Evolutionary conservation across 2,329 filamentous ascomycete species (phyloP), one percentile per base, ranked within the genome.

Genomic region (Aspergillus hiratsukae): DNA sequence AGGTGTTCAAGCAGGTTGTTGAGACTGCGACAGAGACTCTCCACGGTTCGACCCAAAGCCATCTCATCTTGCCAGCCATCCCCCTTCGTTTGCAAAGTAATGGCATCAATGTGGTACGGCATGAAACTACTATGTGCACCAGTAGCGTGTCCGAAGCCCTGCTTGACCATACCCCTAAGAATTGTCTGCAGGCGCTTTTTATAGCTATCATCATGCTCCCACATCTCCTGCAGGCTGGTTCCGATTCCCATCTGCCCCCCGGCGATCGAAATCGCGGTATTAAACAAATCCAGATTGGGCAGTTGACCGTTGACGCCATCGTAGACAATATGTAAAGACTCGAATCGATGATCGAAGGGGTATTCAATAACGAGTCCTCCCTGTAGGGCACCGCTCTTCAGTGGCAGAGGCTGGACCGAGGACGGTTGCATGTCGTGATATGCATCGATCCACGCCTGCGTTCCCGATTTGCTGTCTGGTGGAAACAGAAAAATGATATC

Each of bases 61-160:
- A 97, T 97, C 75, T 97, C 94, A 71, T 99, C 94, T 69, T 97
- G 91, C 91, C 91, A 96, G 31, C 94, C 94, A 45, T 93, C 81
- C 1, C 93, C 93, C 58, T 91, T 89, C 0, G 94, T 90, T 68
- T 94, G 91, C 45, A 99, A 78, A 0, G 94, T 99, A 61, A 99
- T 88, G 2, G 94, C 94, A 71, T 99, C 94, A 59, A 99, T 89
- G 66, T 97, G 94, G 70, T 99, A 99, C 0, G 94, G 91, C 69
- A 99, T 97, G 72, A 99, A 99, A 64, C 88, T 89, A 72, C 91
- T 96, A 72, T 99, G 94, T 2, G 93, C 88, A 4, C 94, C 94
- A 4, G 90, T 91, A 4, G 91, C 89, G 64, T 93, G 88, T 1
- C 94, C 94, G 1, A 97, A 78, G 0, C 90, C 91, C 75, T 99